These are phyloP conservation scores for Mortierella hygrophila DNA, from an alignment of 192 early-diverging fungal species.

Conservation along the genomic window DNA sequence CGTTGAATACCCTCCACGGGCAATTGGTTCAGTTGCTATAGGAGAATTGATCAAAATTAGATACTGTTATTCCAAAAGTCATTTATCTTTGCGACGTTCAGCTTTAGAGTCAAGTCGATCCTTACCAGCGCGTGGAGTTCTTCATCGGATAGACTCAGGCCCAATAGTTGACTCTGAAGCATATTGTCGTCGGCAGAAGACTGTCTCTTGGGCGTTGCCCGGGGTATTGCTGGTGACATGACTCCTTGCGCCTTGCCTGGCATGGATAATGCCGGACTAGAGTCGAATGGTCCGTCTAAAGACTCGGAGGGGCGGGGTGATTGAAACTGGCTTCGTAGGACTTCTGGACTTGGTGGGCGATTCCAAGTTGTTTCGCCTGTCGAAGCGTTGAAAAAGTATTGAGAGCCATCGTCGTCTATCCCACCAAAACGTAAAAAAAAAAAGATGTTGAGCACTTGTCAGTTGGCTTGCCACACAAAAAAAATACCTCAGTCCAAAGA, in stretches of 20 bases:
- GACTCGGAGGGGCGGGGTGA: slow-evolving; percentile 8
- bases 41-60: not conserved
- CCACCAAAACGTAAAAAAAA: not conserved
- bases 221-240: slow-evolving; percentile 2
- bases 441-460: not conserved
- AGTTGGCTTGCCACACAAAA: not conserved
- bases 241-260: not conserved
- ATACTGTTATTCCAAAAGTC: not conserved
- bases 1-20: slow-evolving; percentile 52
- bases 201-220: slow-evolving; percentile 22
- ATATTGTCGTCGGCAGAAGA: slow-evolving; percentile 37
- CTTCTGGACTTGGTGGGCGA: slow-evolving; percentile 29
- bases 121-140: slow-evolving; percentile 44
- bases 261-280: not conserved
- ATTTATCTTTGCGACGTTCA: not conserved
- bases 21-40: slow-evolving; percentile 60
- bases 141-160: slow-evolving; percentile 38
- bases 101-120: not conserved
- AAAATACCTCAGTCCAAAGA: not conserved
- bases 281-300: not conserved
- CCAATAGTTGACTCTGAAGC: slow-evolving; percentile 46
- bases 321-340: not conserved
- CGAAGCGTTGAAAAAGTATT: slow-evolving; percentile 67
- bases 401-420: slow-evolving; percentile 60
- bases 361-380: slow-evolving; percentile 68